Conservation (phyloP, 805 yeast genomes). For the Lipomyces starkeyi region DNA sequence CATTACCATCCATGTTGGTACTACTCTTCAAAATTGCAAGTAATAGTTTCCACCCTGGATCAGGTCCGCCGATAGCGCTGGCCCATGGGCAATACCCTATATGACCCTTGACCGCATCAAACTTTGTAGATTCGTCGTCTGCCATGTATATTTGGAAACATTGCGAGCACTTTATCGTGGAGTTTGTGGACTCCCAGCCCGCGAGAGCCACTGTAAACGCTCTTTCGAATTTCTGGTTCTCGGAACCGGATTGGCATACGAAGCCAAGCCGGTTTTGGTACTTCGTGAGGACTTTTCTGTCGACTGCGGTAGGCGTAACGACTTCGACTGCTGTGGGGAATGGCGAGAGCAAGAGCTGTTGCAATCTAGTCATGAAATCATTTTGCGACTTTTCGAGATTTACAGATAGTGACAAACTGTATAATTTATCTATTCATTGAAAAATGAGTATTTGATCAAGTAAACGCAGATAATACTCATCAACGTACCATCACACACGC, state of each 20-base stretch:
- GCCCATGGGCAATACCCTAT: conserved; percentile 39
- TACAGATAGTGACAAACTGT: conserved; percentile 13
- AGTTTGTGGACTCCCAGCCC: conserved; percentile 11
- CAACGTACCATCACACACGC: conserved; percentile 30
- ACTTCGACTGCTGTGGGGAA: neutral
- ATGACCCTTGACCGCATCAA: conserved; percentile 26
- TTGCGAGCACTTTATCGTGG: conserved; percentile 7
- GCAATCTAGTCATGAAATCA: conserved; percentile 11
- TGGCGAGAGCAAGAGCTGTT: neutral
- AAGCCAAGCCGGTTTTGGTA: neutral
- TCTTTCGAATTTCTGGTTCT: neutral
- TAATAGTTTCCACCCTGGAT: conserved; percentile 32
- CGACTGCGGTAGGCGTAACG: neutral
- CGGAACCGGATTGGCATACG: neutral
- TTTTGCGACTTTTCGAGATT: conserved; percentile 7
- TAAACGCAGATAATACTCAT: neutral
- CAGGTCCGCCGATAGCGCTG: neutral
- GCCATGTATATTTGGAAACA: neutral
- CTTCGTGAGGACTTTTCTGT: neutral
- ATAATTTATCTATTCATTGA: conserved; percentile 5
- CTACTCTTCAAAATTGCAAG: conserved; percentile 20
- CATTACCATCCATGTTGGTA: neutral
- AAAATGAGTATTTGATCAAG: neutral
- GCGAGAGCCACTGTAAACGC: conserved; percentile 5
- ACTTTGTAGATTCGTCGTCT: neutral